Evolutionary conservation across 306 rosid genomes (phyloP).

Genomic region (Mucuna pruriens): DNA sequence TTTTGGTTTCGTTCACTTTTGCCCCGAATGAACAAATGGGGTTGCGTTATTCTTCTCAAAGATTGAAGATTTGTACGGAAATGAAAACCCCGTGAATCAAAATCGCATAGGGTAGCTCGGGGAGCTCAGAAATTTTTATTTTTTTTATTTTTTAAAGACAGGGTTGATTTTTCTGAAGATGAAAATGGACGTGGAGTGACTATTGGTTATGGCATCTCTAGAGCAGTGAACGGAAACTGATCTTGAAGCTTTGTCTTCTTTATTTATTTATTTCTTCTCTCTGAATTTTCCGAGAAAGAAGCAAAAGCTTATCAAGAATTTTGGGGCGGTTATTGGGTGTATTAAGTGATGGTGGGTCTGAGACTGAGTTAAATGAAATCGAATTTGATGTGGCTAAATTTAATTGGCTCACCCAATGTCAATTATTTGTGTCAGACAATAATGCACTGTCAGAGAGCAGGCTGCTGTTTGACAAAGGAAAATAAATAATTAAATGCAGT

Average conservation of each 20-base stretch:
- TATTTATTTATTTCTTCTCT: neutral
- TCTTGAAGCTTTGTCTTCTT: neutral
- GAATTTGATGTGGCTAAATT: neutral
- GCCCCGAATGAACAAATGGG: neutral
- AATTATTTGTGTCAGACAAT: no score
- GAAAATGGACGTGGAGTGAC: neutral
- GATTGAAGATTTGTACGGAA: neutral
- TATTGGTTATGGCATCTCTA: neutral
- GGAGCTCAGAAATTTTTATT: conserved; percentile 18
- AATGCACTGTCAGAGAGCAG: no score
- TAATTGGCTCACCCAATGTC: no score
- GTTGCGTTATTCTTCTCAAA: conserved; percentile 25
- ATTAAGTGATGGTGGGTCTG: conserved; percentile 9
- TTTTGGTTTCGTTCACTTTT: neutral
- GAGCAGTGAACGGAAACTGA: neutral
- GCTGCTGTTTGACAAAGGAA: no score
- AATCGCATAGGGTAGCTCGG: conserved; percentile 19
- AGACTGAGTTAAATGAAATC: neutral
- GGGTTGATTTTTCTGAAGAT: neutral
- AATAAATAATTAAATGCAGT: no score
- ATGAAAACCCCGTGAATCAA: neutral
- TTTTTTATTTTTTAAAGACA: neutral
- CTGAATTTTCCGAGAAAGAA: conserved; percentile 33
- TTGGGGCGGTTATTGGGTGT: conserved; percentile 14
- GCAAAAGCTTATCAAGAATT: neutral